phyloP scores from a whole-genome alignment of 768 basidiomycete species.

The Termitomyces sp. region DNA sequence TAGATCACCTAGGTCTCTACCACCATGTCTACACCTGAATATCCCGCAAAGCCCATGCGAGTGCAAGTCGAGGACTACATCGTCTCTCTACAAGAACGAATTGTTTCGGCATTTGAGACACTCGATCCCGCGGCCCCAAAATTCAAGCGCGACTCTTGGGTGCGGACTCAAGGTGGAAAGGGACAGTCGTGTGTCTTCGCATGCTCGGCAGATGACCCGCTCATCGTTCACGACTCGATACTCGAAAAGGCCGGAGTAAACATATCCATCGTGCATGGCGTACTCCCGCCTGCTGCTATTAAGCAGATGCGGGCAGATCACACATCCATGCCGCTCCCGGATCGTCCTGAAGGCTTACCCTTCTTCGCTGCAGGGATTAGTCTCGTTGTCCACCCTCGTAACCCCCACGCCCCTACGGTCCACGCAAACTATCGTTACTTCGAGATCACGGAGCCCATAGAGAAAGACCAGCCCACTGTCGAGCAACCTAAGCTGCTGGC shows the following conservation, averaged over 20 bases:
- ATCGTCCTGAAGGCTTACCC: conserved; percentile 63
- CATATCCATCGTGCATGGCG: conserved; percentile 87
- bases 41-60: conserved; percentile 54
- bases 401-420: conserved; percentile 90
- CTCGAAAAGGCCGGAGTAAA: conserved; percentile 98
- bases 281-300: conserved; percentile 84
- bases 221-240: conserved; percentile 36
- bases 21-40: conserved; percentile 14
- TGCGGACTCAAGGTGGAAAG: conserved; percentile 67
- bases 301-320: conserved; percentile 96
- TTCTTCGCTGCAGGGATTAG: conserved; percentile 94
- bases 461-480: conserved; percentile 24
- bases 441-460: conserved; percentile 66
- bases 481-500: conserved; percentile 58
- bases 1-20: too few relatives aligned
- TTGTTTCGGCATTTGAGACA: conserved; percentile 72
- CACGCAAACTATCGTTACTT: conserved; percentile 99
- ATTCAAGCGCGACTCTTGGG: conserved; percentile 83
- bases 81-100: conserved; percentile 69
- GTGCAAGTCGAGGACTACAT: conserved; percentile 75
- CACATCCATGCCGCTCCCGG: conserved; percentile 63
- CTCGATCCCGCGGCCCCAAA: conserved; percentile 68
- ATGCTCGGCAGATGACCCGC: conserved; percentile 33
- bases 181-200: conserved; percentile 86
- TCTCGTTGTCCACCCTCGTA: conserved; percentile 90